phyloP scores from a whole-genome alignment of 805 yeast genomes.

The Sugiyamaella qingdaonensis region DNA sequence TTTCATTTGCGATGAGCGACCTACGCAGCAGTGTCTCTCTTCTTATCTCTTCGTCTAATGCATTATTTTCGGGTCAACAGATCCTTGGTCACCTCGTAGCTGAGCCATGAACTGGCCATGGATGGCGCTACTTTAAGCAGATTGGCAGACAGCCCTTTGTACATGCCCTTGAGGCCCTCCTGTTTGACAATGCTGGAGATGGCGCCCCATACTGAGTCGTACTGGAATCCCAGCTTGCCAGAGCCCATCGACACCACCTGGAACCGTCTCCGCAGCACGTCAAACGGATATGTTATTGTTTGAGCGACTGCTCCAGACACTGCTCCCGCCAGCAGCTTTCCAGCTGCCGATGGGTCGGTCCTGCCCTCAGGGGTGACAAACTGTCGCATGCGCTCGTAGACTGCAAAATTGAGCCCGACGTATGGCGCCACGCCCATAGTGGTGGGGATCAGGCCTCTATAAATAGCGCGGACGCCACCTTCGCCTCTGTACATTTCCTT shows the following conservation, averaged over 20 bases:
- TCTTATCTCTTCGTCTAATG: background rate
- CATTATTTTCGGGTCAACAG: slow-evolving; percentile 9
- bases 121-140: slow-evolving; percentile 87
- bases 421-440: slow-evolving; percentile 93
- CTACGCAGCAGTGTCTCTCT: no score
- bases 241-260: slow-evolving; percentile 76
- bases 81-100: slow-evolving; percentile 69
- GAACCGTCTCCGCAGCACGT: slow-evolving; percentile 79
- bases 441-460: slow-evolving; percentile 87
- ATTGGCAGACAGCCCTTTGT: slow-evolving; percentile 62
- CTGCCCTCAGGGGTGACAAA: slow-evolving; percentile 37
- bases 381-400: slow-evolving; percentile 78
- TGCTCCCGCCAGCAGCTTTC: slow-evolving; percentile 76
- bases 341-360: slow-evolving; percentile 40
- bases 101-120: slow-evolving; percentile 94
- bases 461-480: slow-evolving; percentile 77
- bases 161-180: slow-evolving; percentile 79
- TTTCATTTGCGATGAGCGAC: no score
- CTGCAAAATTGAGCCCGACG: slow-evolving; percentile 87
- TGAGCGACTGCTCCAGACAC: slow-evolving; percentile 86
- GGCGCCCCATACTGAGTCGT: slow-evolving; percentile 74
- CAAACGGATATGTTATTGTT: slow-evolving; percentile 86
- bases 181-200: slow-evolving; percentile 57
- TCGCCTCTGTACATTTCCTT: slow-evolving; percentile 61
- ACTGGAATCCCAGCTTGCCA: slow-evolving; percentile 73